Percentiles rank a stretch among this genome's conserved stretches.
Evolutionary conservation across 164 flowering plant genomes (phyloP).

Genomic region (Umbellularia californica): DNA sequence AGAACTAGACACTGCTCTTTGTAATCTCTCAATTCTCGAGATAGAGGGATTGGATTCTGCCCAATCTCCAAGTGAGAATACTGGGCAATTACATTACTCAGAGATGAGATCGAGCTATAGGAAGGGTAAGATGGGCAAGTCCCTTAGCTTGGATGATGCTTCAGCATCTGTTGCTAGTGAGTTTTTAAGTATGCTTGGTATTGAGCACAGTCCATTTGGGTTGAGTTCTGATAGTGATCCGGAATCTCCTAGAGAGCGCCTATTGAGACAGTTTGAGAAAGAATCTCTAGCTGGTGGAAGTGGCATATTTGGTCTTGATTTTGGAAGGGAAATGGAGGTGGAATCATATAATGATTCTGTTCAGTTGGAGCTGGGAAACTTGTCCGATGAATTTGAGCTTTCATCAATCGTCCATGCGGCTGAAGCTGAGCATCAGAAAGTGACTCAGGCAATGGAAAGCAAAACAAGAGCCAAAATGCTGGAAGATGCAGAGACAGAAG

Average conservation of each 20-base stretch:
- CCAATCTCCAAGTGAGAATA: constrained; percentile 20
- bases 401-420: constrained; percentile 37
- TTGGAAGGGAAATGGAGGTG: constrained; percentile 20
- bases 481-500: constrained; percentile 80
- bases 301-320: constrained; percentile 42
- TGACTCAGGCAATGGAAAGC: constrained; percentile 20
- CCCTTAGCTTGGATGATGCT: constrained; percentile 61
- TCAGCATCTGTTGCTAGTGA: constrained; percentile 72
- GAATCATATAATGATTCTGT: constrained; percentile 23
- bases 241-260: constrained; percentile 88
- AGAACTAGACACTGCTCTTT: constrained; percentile 55
- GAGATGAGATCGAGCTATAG: constrained; percentile 29
- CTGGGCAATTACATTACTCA: constrained; percentile 16
- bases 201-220: constrained; percentile 68
- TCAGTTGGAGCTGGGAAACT: constrained; percentile 20
- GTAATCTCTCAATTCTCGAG: constrained; percentile 34
- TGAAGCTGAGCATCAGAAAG: constrained; percentile 37
- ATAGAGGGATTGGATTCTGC: constrained; percentile 38
- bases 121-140: constrained; percentile 31
- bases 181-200: constrained; percentile 73
- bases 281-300: constrained; percentile 55
- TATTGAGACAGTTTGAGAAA: constrained; percentile 81
- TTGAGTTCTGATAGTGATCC: constrained; percentile 72
- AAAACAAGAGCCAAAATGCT: constrained; percentile 60
- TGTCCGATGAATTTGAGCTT: constrained; percentile 37